Evolutionary conservation across 108 stramenopile genomes (phyloP).

Genomic region (Schizochytrium sp.): DNA sequence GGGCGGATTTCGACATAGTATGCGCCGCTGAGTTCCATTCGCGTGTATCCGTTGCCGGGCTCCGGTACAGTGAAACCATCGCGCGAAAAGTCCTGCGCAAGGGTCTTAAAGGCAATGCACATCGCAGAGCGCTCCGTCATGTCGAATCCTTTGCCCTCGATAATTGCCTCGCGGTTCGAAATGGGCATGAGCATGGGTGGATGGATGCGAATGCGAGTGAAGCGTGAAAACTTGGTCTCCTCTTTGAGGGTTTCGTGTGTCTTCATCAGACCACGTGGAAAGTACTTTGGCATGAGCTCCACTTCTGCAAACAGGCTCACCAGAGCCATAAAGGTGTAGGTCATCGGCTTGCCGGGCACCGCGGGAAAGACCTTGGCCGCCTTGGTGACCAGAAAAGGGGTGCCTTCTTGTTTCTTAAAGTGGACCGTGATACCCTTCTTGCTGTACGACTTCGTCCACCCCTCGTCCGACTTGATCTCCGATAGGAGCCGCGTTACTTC

Average conservation of each 20-base stretch:
- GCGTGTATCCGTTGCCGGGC: neutral
- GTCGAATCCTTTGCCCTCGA: slow-evolving; percentile 4
- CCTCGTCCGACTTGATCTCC: neutral
- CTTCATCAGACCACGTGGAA: neutral
- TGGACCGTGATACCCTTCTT: neutral
- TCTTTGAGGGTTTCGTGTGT: neutral
- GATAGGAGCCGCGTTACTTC: neutral
- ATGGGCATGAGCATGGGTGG: neutral
- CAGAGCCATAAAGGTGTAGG: neutral
- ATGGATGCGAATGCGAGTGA: neutral
- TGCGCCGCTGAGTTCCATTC: neutral
- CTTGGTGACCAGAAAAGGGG: slow-evolving; percentile 8
- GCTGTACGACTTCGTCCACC: neutral
- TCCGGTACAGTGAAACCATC: neutral
- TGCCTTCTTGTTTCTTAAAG: neutral
- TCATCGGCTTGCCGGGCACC: neutral
- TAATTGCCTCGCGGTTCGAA: neutral
- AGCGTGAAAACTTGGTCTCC: slow-evolving; percentile 1
- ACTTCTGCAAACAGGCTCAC: neutral
- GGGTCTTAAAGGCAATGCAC: neutral
- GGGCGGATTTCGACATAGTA: neutral
- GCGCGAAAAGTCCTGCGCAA: neutral
- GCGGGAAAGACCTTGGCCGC: neutral
- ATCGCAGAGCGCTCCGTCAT: slow-evolving; percentile 12
- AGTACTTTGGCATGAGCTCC: slow-evolving; percentile 10